A percentile compares a stretch with the other conserved stretches of the same genome.
phyloP scores from a whole-genome alignment of 805 yeast genomes.

The Cyberlindnera japonica region DNA sequence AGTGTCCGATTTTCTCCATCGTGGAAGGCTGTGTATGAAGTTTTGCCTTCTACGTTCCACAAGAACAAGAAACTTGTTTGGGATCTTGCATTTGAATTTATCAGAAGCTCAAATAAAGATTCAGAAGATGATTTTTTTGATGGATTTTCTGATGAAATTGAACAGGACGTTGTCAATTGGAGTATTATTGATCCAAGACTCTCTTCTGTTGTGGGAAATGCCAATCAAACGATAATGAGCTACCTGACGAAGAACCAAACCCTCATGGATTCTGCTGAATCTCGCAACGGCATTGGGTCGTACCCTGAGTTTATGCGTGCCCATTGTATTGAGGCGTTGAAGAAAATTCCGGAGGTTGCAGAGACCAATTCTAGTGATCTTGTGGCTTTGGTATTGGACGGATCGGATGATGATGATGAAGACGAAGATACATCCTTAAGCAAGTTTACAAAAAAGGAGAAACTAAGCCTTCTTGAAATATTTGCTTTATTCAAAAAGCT shows the following conservation, averaged over 20 bases:
- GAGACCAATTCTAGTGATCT: conserved; percentile 58
- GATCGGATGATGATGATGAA: conserved; percentile 16
- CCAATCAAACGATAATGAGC: conserved; percentile 6
- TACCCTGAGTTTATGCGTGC: conserved; percentile 34
- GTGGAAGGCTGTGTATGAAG: conserved; percentile 73
- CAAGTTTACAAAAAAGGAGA: conserved; percentile 50
- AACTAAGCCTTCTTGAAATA: conserved; percentile 54
- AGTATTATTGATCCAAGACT: conserved; percentile 21
- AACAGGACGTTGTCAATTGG: conserved; percentile 15
- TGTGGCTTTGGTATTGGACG: conserved; percentile 51
- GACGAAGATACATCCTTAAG: conserved; percentile 5
- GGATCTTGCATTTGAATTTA: conserved; percentile 43
- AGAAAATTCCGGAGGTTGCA: conserved; percentile 59
- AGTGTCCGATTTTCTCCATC: conserved; percentile 77
- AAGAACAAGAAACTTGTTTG: conserved; percentile 49
- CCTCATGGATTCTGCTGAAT: conserved; percentile 14
- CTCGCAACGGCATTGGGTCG: conserved; percentile 3
- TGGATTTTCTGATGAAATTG: conserved; percentile 14
- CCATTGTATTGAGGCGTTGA: conserved; percentile 55
- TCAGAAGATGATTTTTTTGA: conserved; percentile 7
- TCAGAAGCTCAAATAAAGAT: conserved; percentile 16
- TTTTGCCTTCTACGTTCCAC: conserved; percentile 44
- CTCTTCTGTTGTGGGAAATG: conserved; percentile 10
- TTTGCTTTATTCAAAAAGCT: conserved; percentile 65
- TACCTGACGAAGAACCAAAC: conserved; percentile 14